Base-by-base conservation (phyloP, 192 early-diverging fungal species). In the Diversispora epigaea region DNA sequence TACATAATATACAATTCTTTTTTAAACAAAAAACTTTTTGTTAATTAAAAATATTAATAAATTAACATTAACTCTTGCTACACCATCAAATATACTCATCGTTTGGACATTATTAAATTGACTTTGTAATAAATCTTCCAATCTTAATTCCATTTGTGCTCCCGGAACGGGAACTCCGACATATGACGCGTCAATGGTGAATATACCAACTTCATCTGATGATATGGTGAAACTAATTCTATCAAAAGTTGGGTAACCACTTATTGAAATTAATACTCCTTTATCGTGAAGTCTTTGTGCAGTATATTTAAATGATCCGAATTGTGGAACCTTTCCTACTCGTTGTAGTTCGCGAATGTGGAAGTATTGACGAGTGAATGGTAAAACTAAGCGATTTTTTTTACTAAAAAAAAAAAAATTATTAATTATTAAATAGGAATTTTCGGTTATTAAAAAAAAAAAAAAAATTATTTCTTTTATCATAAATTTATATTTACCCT, bases 251-350 rank as follows among this genome's bases (percentile, higher is more conserved):
- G 84, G 84, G 52, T 94, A 88, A 46, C 92, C 96, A 19, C 92
- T 91, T 11, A 99, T 81, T 49, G 91, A 89, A 22, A 98, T 78
- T 49, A 99, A 82, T 5, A 99, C 94, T 66, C 96, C 96, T 80
- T 94, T 93, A 77, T 97, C 93, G 77, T 94, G 88, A 67, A 99
- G 83, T 68, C 94, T 89, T 77, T 94, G 90, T 2, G 97, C 98
- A 17, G 93, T 93, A 84, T 97, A 99, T 89, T 99, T 98, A 89
- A 89, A 98, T 56, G 97, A 98, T 4, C 98, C 98, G 81, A 96
- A 99, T 76, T 93, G 86, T 0, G 98, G 98, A 43, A 99, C 92
- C 7, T 84, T 87, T 21, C 96, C 97, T 63, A 94, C 87, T 43
- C 85, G 82, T 78, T 96, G 87, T 58, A 99, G 84, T 47, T 93